Base-by-base conservation (phyloP, 495 filamentous ascomycete genomes). In the Tuber melanosporum region DNA sequence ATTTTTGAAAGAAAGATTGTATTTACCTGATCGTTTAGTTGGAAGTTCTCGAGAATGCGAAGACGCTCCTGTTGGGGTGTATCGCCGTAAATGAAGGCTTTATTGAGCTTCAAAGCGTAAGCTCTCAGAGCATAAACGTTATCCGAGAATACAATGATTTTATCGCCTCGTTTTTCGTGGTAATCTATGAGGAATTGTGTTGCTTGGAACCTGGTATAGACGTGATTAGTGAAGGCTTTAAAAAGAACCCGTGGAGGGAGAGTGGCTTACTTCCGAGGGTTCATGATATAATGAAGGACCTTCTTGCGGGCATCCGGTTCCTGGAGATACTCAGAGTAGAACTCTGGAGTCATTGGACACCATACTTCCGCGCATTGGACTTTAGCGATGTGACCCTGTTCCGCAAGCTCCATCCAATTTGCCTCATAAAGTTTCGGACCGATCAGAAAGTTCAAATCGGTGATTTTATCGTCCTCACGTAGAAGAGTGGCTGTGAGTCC, bases 341-440 rank as follows among this genome's bases (percentile, higher is more conserved):
- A 99, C 82, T 99, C 95, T 8, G 94, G 93, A 0, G 95, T 97
- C 95, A 99, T 99, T 14, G 94, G 95, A 84, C 95, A 99, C 95
- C 95, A 99, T 43, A 99, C 95, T 83, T 99, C 95, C 70, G 95
- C 95, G 85, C 95, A 99, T 82, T 99, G 95, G 1, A 99, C 95
- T 80, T 93, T 93, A 66, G 95, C 95, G 82, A 99, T 99, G 83
- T 98, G 95, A 20, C 95, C 95, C 84, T 97, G 93, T 76, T 98
- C 92, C 0, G 94, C 94, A 66, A 99, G 89, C 84, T 99, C 95
- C 92, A 98, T 97, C 95, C 95, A 99, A 84, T 99, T 99, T 42
- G 95, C 95, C 84, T 99, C 95, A 85, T 97, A 99, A 1, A 99
- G 88, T 82, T 99, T 99, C 7, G 95, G 95, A 0, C 95, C 95